Percentiles rank a stretch among this genome's conserved stretches.
Evolutionary conservation across 805 yeast genomes (phyloP).

Genomic region (Suhomyces kilbournensis): DNA sequence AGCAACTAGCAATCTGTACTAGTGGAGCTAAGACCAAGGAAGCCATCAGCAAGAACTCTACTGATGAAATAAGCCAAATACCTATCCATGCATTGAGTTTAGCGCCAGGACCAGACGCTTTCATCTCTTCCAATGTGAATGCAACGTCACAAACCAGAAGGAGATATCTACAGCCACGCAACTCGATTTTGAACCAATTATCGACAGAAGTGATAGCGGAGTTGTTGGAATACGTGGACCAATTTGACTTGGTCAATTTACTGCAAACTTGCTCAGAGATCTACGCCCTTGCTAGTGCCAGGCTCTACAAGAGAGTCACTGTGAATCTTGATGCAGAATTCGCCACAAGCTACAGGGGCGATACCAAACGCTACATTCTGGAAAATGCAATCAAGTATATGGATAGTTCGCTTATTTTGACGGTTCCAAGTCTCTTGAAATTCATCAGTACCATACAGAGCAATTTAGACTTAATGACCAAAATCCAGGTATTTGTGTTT

Average conservation of each 20-base stretch:
- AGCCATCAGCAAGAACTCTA: background rate
- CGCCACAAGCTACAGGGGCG: slow-evolving; percentile 18
- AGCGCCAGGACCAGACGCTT: background rate
- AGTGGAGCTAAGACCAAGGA: background rate
- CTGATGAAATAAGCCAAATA: background rate
- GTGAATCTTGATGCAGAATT: slow-evolving; percentile 27
- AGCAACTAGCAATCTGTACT: background rate
- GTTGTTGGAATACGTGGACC: slow-evolving; percentile 27
- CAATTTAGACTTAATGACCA: slow-evolving; percentile 18
- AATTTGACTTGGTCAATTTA: slow-evolving; percentile 27
- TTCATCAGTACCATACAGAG: slow-evolving; percentile 19
- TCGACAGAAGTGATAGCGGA: slow-evolving; percentile 11
- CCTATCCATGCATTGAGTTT: background rate
- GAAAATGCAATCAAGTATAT: slow-evolving; percentile 29
- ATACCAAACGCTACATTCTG: slow-evolving; percentile 15
- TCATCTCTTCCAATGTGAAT: background rate
- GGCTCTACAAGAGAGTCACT: slow-evolving; percentile 29
- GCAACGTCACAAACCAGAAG: background rate
- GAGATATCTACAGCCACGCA: background rate
- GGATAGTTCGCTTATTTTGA: slow-evolving; percentile 29
- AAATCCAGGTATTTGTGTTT: slow-evolving; percentile 29
- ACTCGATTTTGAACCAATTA: slow-evolving; percentile 3
- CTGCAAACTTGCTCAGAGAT: slow-evolving; percentile 21
- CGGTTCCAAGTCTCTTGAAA: slow-evolving; percentile 12
- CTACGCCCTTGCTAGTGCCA: slow-evolving; percentile 19